phyloP scores from a whole-genome alignment of 768 basidiomycete species.

The Phlebiopsis gigantea region DNA sequence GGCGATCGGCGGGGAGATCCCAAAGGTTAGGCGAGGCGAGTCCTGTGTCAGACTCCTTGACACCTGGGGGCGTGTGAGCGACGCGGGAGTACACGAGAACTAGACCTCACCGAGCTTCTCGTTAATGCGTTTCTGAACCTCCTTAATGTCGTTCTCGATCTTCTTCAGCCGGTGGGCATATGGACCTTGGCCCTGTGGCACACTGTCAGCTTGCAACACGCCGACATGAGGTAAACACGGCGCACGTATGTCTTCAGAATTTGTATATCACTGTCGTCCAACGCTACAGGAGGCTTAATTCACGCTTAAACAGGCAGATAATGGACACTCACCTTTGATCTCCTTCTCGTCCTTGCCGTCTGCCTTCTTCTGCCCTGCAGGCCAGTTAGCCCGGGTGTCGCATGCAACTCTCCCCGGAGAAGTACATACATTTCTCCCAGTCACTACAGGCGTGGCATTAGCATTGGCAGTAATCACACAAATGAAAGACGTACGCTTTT shows the following conservation, averaged over 20 bases:
- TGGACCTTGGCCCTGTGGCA: slow-evolving; percentile 88
- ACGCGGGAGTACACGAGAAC: not conserved
- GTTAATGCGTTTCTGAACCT: slow-evolving; percentile 94
- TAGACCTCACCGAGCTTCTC: slow-evolving; percentile 76
- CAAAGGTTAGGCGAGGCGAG: slow-evolving; percentile 95
- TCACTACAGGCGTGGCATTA: slow-evolving; percentile 49
- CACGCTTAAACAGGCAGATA: not conserved
- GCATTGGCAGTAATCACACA: not conserved
- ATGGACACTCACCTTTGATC: slow-evolving; percentile 40
- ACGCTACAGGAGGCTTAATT: slow-evolving; percentile 41
- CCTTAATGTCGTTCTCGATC: slow-evolving; percentile 88
- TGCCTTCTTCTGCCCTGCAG: slow-evolving; percentile 73
- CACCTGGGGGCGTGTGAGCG: slow-evolving; percentile 42
- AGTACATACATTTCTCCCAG: slow-evolving; percentile 91
- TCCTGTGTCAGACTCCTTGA: slow-evolving; percentile 98
- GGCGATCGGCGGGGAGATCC: slow-evolving; percentile 92
- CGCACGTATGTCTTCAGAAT: slow-evolving; percentile 97
- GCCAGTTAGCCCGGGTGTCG: not conserved
- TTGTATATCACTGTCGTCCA: slow-evolving; percentile 98
- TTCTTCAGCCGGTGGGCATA: slow-evolving; percentile 87
- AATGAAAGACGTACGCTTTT: slow-evolving; percentile 71
- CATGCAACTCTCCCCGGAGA: not conserved
- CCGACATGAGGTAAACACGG: slow-evolving; percentile 7
- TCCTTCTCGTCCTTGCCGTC: slow-evolving; percentile 92
- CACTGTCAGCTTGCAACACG: not conserved